Conservation (phyloP, 2,329 filamentous ascomycete genomes). For the Chrysoporthe deuterocubensis region DNA sequence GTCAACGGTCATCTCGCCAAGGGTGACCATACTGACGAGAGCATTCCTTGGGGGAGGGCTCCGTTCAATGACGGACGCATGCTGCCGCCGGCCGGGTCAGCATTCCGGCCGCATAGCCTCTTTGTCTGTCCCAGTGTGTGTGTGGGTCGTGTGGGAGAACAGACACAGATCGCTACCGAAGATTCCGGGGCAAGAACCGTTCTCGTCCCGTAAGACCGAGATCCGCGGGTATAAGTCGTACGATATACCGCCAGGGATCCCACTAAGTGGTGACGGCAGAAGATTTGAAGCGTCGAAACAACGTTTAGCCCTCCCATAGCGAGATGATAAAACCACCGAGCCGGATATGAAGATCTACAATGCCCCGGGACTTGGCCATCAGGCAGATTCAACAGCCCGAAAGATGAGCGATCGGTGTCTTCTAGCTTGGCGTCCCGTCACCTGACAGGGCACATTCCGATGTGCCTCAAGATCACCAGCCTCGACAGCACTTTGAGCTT, state of each 20-base stretch:
- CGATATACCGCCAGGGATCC: neutral
- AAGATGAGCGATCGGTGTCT: neutral
- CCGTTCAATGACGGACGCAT: constrained; percentile 8
- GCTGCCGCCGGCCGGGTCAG: neutral
- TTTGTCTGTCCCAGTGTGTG: neutral
- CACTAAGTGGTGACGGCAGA: neutral
- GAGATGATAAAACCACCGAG: constrained; percentile 4
- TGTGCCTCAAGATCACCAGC: neutral
- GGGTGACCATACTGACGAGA: neutral
- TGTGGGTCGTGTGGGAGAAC: neutral
- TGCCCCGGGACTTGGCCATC: neutral
- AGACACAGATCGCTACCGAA: constrained; percentile 8
- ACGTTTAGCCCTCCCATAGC: neutral
- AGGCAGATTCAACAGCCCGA: neutral
- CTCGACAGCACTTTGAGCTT: too few relatives aligned
- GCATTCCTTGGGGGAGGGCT: neutral
- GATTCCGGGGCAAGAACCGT: constrained; percentile 9
- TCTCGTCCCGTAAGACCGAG: constrained; percentile 1
- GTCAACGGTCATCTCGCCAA: neutral
- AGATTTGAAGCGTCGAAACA: neutral
- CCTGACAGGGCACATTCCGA: neutral
- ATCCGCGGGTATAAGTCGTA: constrained; percentile 5
- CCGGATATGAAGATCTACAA: neutral
- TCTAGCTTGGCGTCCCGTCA: neutral
- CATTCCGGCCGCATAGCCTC: neutral